Evolutionary conservation across 768 basidiomycete species (phyloP).

Genomic region (Podaxis mareebaensis): DNA sequence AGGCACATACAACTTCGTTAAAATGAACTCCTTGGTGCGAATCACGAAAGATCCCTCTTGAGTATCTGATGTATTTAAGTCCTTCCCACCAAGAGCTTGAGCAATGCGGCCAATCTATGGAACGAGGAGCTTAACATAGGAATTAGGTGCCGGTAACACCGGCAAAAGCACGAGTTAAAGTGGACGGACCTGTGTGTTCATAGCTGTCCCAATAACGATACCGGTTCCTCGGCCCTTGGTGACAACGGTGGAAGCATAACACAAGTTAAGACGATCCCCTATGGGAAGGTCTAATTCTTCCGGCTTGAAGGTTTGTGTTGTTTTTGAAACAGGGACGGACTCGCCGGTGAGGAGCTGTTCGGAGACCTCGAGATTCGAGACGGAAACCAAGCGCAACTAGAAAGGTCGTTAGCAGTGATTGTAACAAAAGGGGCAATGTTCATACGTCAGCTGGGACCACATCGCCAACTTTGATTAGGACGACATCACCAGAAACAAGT

Average conservation of each 20-base stretch:
- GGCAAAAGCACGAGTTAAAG: conserved; percentile 26
- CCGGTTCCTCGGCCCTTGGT: conserved; percentile 52
- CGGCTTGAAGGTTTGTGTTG: conserved; percentile 29
- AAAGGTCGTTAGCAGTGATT: conserved; percentile 17
- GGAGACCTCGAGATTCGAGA: conserved; percentile 50
- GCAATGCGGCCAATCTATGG: conserved; percentile 39
- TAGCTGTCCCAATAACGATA: conserved; percentile 49
- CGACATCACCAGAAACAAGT: conserved; percentile 43
- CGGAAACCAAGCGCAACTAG: conserved; percentile 41
- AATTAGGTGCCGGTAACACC: background rate
- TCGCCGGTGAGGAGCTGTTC: conserved; percentile 57
- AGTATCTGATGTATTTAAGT: conserved; percentile 24
- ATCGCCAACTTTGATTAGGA: conserved; percentile 41
- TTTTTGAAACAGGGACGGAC: conserved; percentile 46
- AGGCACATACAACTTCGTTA: conserved; percentile 29
- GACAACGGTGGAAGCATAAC: conserved; percentile 42
- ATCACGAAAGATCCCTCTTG: conserved; percentile 25
- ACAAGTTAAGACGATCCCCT: conserved; percentile 45
- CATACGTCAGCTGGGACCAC: conserved; percentile 46
- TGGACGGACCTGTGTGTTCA: conserved; percentile 51
- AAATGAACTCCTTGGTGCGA: conserved; percentile 25
- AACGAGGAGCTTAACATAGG: background rate
- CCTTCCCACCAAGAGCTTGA: conserved; percentile 32
- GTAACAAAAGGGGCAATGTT: conserved; percentile 23
- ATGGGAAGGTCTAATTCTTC: conserved; percentile 37